Conservation (phyloP, 441 rosid species). For the Populus tomentosa region DNA sequence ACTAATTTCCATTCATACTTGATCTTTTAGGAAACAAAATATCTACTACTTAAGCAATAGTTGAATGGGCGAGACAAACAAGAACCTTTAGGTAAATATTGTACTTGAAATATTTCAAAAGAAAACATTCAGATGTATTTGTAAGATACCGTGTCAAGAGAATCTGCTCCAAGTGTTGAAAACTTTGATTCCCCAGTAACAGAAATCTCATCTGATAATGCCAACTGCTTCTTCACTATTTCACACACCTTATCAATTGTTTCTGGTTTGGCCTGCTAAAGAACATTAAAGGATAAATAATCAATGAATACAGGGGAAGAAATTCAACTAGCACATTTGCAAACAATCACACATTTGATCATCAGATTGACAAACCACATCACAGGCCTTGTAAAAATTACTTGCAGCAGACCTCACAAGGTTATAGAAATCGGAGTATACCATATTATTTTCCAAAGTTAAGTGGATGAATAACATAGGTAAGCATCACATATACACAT, state of each 20-base stretch:
- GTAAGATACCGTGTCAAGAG: slow-evolving; percentile 67
- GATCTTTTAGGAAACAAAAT: background rate
- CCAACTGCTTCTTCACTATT: slow-evolving; percentile 75
- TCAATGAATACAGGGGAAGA: background rate
- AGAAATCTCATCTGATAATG: slow-evolving; percentile 35
- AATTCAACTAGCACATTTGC: background rate
- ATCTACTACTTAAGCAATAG: background rate
- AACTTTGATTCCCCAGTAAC: slow-evolving; percentile 66
- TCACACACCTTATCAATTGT: slow-evolving; percentile 67
- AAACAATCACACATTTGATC: background rate
- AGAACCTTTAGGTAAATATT: background rate
- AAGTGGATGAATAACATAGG: background rate
- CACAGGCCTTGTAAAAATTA: background rate
- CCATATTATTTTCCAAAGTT: background rate
- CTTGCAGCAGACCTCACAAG: background rate
- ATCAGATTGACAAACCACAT: background rate
- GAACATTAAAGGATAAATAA: background rate
- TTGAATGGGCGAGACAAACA: background rate
- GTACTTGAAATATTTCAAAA: background rate
- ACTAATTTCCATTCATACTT: background rate
- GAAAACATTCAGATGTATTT: background rate
- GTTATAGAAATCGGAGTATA: background rate
- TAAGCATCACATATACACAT: background rate
- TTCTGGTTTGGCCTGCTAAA: slow-evolving; percentile 68
- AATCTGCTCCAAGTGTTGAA: slow-evolving; percentile 79